A percentile compares a stretch with the other conserved stretches of the same genome.
Evolutionary conservation across 768 basidiomycete species (phyloP).

Genomic region (Trametes gibbosa): DNA sequence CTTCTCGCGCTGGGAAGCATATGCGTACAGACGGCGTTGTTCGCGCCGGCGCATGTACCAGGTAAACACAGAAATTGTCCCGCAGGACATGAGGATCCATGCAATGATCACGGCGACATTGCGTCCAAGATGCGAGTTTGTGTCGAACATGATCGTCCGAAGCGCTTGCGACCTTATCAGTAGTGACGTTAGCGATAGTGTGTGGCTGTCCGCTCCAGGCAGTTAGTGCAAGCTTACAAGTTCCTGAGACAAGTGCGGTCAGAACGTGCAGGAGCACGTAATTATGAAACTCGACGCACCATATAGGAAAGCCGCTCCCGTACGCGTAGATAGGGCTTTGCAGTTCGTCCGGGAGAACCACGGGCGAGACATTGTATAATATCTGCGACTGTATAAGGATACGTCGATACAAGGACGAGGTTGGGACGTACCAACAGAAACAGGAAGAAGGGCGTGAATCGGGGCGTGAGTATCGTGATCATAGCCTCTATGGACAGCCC

Average conservation of each 20-base stretch:
- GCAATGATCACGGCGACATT: constrained; percentile 34
- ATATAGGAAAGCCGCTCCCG: constrained; percentile 35
- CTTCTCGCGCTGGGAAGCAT: not conserved
- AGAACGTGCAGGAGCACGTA: not conserved
- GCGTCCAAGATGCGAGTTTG: constrained; percentile 29
- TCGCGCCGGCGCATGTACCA: constrained; percentile 20
- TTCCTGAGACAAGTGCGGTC: constrained; percentile 14
- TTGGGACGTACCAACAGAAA: constrained; percentile 28
- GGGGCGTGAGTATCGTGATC: constrained; percentile 33
- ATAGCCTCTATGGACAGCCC: constrained; percentile 35
- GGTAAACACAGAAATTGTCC: constrained; percentile 24
- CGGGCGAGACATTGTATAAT: constrained; percentile 31
- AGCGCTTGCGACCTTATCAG: constrained; percentile 27
- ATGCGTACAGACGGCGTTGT: constrained; percentile 1
- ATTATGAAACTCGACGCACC: constrained; percentile 15
- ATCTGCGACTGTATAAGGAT: constrained; percentile 20
- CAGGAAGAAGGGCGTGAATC: constrained; percentile 34
- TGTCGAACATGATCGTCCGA: constrained; percentile 37
- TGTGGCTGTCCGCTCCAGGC: not conserved
- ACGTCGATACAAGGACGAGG: not conserved
- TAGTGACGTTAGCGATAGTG: not conserved
- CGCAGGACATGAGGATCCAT: constrained; percentile 30
- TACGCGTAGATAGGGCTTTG: constrained; percentile 29
- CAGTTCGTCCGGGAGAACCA: constrained; percentile 31
- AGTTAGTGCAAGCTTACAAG: constrained; percentile 10